A percentile compares a stretch with the other conserved stretches of the same genome.
Conservation (phyloP, 2,329 filamentous ascomycete species). For the Tolypocladium sp. region DNA sequence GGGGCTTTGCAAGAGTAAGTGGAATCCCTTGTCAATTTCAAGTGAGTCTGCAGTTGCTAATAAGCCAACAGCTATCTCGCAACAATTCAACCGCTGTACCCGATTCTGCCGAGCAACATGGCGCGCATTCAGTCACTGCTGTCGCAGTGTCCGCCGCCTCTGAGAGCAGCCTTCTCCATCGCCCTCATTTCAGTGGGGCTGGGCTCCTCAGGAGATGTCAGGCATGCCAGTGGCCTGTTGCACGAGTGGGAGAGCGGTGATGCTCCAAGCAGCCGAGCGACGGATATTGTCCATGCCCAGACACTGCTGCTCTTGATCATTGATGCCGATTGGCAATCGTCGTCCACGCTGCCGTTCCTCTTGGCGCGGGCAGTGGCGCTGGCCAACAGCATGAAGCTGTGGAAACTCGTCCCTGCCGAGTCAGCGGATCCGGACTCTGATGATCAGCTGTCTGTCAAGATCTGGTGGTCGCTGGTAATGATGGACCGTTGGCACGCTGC, state of each 20-base stretch:
- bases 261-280: conserved; percentile 25
- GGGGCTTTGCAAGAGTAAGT: conserved; percentile 36
- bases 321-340: conserved; percentile 48
- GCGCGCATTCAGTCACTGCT: conserved; percentile 46
- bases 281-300: conserved; percentile 54
- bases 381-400: conserved; percentile 56
- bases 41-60: neutral
- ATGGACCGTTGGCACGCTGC: conserved; percentile 67
- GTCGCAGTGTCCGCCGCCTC: conserved; percentile 41
- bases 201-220: conserved; percentile 29
- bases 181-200: conserved; percentile 49
- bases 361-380: conserved; percentile 57
- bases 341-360: conserved; percentile 38
- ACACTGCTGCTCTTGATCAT: conserved; percentile 57
- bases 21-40: neutral
- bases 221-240: conserved; percentile 36
- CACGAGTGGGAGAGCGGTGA: conserved; percentile 41
- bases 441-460: conserved; percentile 51
- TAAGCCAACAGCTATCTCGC: conserved; percentile 44
- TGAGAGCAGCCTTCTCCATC: conserved; percentile 56
- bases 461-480: conserved; percentile 65
- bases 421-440: conserved; percentile 47
- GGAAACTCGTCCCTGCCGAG: conserved; percentile 30
- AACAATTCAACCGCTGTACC: conserved; percentile 57
- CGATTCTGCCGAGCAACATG: conserved; percentile 52